Base-by-base conservation (phyloP, 495 filamentous ascomycete species). In the Penicillium malachiteum region DNA sequence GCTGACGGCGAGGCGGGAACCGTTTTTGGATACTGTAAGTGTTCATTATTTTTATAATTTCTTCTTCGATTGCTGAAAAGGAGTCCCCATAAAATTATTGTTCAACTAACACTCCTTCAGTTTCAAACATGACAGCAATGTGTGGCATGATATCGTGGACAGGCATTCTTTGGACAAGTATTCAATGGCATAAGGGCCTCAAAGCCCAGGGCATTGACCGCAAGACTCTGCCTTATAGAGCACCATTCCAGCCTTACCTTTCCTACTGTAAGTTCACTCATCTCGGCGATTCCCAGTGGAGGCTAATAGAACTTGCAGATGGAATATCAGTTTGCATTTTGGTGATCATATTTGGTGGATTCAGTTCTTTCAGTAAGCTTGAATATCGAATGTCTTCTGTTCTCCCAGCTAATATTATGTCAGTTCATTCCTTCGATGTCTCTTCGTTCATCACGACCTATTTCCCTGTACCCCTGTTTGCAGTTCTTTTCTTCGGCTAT, bases 111-210 rank as follows among this genome's bases (percentile, higher is more conserved):
- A 14, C 9, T 37, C 18, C 32, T 8, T 26, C 45, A 64, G 61
- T 64, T 14, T 57, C 61, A 3, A 64, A 60, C 7, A 64, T 64
- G 61, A 64, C 61, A 2, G 61, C 61, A 5, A 60, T 64, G 14
- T 64, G 61, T 16, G 61, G 61, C 21, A 64, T 64, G 62, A 61
- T 64, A 6, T 60, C 58, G 0, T 64, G 62, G 62, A 54, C 58
- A 3, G 46, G 58, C 8, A 64, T 64, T 41, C 32, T 62, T 5
- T 58, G 55, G 58, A 65, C 62, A n/a, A 58, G 52, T 35, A 55
- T 59, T 21, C 57, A 52, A 3, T 59, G 52, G 52, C 33, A 59
- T 48, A 51, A 59, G 26, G 57, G 57, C 31, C 31, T 59, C 4
- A 52, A 59, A 31, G 30, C 34, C 14, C 57, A 59, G 48, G 52